phyloP scores from a whole-genome alignment of 495 filamentous ascomycete species.

The Neurospora sublineolata region DNA sequence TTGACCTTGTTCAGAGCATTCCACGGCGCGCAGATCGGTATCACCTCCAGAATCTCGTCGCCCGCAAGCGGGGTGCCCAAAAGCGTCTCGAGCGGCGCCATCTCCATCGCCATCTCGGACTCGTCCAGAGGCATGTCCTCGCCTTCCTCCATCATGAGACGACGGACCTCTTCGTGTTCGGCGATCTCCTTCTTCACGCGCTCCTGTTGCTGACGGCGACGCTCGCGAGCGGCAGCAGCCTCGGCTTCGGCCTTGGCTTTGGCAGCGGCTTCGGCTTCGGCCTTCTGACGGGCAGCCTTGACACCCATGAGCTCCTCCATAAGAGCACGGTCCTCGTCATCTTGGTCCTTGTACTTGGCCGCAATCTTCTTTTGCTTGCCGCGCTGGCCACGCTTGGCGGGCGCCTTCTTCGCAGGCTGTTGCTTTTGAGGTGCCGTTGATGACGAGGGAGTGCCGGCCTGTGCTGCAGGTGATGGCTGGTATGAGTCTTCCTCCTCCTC shows the following conservation, averaged over 20 bases:
- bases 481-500: constrained; percentile 13
- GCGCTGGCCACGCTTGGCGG: constrained; percentile 63
- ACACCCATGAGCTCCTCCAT: constrained; percentile 76
- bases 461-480: background rate
- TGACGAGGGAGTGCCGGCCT: background rate
- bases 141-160: constrained; percentile 40
- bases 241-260: constrained; percentile 47
- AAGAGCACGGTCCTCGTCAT: constrained; percentile 78
- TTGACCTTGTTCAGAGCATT: constrained; percentile 64
- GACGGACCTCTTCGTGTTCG: constrained; percentile 55
- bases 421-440: constrained; percentile 1
- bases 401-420: constrained; percentile 24
- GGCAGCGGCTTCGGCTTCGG: constrained; percentile 40
- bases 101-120: constrained; percentile 44
- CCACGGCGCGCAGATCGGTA: constrained; percentile 91
- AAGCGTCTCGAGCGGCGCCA: constrained; percentile 57
- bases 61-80: constrained; percentile 66
- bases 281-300: constrained; percentile 41
- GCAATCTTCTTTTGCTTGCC: constrained; percentile 80
- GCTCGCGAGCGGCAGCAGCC: constrained; percentile 50
- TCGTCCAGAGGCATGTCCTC: constrained; percentile 30
- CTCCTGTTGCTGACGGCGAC: constrained; percentile 68
- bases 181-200: constrained; percentile 48
- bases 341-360: constrained; percentile 85
- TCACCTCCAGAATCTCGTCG: constrained; percentile 78